A percentile compares a stretch with the other conserved stretches of the same genome.
phyloP scores from a whole-genome alignment of 129 eudicot species.

The Flaveria robusta region DNA sequence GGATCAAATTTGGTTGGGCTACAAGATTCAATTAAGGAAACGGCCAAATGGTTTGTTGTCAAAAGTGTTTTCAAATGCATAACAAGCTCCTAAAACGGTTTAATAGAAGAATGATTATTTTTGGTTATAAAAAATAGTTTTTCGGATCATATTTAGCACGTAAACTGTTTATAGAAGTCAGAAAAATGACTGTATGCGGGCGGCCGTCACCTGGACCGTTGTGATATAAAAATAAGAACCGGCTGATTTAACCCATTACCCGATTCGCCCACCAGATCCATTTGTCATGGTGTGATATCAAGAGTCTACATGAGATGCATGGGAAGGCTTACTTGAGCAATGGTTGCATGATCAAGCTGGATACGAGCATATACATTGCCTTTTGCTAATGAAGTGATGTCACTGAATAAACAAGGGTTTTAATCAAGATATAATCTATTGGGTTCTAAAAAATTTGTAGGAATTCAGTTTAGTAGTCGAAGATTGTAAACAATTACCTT shows the following conservation, averaged over 20 bases:
- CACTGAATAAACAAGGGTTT: slow-evolving; percentile 37
- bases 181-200: not conserved
- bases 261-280: not conserved
- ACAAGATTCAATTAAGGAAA: not conserved
- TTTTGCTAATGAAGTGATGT: slow-evolving; percentile 53
- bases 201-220: not conserved
- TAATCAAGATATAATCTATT: not conserved
- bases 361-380: slow-evolving; percentile 49
- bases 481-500: slow-evolving; percentile 42
- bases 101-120: not conserved
- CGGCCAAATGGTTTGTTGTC: not conserved
- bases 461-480: not conserved
- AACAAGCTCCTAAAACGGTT: not conserved
- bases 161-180: not conserved
- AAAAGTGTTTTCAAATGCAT: not conserved
- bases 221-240: not conserved
- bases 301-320: not conserved
- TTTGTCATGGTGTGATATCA: not conserved
- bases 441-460: not conserved
- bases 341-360: slow-evolving; percentile 46
- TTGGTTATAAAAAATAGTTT: not conserved
- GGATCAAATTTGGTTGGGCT: not conserved
- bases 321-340: slow-evolving; percentile 48
- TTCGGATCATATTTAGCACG: not conserved
- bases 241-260: not conserved